Conservation (phyloP, 768 basidiomycete genomes). For the Hericium coralloides region DNA sequence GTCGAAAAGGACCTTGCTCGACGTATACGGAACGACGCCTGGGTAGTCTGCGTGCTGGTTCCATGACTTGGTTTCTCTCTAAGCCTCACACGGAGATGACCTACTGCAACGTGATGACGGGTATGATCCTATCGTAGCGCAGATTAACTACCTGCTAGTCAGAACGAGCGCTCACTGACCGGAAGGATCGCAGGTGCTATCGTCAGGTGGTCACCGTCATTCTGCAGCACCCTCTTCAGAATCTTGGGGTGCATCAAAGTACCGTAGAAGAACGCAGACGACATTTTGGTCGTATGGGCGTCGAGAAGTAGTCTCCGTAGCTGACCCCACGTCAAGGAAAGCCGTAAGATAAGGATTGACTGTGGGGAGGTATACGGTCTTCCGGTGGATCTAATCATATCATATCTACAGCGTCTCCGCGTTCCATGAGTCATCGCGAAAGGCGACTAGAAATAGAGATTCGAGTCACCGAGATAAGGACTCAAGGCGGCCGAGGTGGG, state of each 20-base stretch:
- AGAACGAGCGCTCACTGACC: slow-evolving; percentile 32
- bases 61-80: background rate
- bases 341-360: no score
- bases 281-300: slow-evolving; percentile 14
- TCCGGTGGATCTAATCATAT: no score
- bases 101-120: slow-evolving; percentile 68
- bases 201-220: slow-evolving; percentile 52
- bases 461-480: no score
- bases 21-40: slow-evolving; percentile 57
- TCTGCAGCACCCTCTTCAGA: slow-evolving; percentile 64
- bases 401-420: no score
- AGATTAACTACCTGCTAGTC: background rate
- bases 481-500: no score
- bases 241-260: slow-evolving; percentile 86
- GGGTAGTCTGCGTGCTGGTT: slow-evolving; percentile 69
- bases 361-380: no score
- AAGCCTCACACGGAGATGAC: background rate
- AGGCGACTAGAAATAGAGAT: no score
- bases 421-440: no score
- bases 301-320: no score
- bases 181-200: slow-evolving; percentile 68
- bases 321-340: no score
- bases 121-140: slow-evolving; percentile 54
- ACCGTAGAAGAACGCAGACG: slow-evolving; percentile 78
- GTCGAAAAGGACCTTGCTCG: slow-evolving; percentile 28